Base-by-base conservation (phyloP, 345 rosid species). In the Mercurialis annua region DNA sequence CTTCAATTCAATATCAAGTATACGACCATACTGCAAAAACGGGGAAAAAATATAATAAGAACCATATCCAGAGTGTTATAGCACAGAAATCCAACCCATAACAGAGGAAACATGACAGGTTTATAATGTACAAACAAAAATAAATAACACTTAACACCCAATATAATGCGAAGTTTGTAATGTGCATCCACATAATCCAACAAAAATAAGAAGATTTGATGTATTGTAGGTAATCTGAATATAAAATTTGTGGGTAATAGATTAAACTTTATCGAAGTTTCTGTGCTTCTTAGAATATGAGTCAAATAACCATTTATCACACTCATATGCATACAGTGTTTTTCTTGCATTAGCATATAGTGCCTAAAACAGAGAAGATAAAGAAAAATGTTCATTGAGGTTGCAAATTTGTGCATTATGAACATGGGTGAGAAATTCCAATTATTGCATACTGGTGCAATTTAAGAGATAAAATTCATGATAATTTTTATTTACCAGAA, bases 1-100 rank as follows among this genome's bases (percentile, higher is more conserved):
- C 86, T 92, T 94, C 90, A 94, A 76, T 66, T 94, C 97, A 49
- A 93, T 89, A 76, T 90, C 97, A 73, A 89, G 74, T 64, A 93
- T 86, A 44, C 96, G 90, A 40, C 98, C 98, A 79, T 91, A 89
- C 98, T 91, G 68, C 66, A 80, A n/a, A 65, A 1, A 24, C 23
- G 44, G 11, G 44, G 11, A 40, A 20, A 20, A 18, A 29, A 54
- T 17, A 38, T 14, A 1, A 20, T 12, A 31, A 29, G 8, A 49
- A n/a, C 30, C 27, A 20, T 10, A 51, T 51, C 2, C n/a, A 16
- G 55, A 23, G 2, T 51, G 24, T 50, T 51, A 21, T 23, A 21
- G 10, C 30, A 51, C 12, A 51, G 12, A 7, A 10, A 51, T 1
- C 31, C 44, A 5, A 8, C 15, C 49, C n/a, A 59, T 14, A 5